Percentiles rank a stretch among this genome's conserved stretches.
phyloP scores from a whole-genome alignment of 306 rosid species.

The Styphnolobium japonicum region DNA sequence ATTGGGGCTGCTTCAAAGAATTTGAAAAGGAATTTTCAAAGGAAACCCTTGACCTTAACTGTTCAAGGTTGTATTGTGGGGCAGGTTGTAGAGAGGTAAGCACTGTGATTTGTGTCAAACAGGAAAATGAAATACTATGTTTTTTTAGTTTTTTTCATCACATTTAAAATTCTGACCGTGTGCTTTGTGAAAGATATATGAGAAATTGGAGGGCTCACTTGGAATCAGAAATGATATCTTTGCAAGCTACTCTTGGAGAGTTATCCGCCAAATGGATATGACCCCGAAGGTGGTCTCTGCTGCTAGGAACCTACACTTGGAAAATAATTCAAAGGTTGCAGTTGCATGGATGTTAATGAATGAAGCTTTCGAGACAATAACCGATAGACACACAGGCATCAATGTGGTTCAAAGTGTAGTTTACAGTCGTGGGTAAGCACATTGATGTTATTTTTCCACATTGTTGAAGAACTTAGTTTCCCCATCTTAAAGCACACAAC shows the following conservation, averaged over 20 bases:
- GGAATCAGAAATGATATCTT: constrained; percentile 10
- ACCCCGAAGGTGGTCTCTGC: neutral
- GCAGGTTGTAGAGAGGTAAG: constrained; percentile 38
- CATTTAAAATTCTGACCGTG: neutral
- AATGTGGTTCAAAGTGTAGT: constrained; percentile 32
- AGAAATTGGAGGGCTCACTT: constrained; percentile 20
- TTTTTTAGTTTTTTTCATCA: neutral
- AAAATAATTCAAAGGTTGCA: constrained; percentile 35
- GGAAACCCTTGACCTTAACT: neutral
- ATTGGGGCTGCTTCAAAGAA: constrained; percentile 28
- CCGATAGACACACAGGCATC: constrained; percentile 20
- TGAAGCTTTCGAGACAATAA: constrained; percentile 21
- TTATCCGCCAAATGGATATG: constrained; percentile 6
- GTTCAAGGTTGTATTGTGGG: constrained; percentile 9
- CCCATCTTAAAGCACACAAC: neutral
- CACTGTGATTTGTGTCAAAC: neutral
- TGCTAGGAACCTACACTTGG: neutral
- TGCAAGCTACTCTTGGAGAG: constrained; percentile 32
- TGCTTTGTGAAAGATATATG: constrained; percentile 18
- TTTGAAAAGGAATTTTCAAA: neutral
- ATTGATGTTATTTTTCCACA: neutral
- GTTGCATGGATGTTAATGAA: constrained; percentile 30
- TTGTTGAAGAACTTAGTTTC: neutral
- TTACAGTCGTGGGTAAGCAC: constrained; percentile 35
- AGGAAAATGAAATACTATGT: neutral